Base-by-base conservation (phyloP, 768 basidiomycete genomes). In the Mycena amicta region DNA sequence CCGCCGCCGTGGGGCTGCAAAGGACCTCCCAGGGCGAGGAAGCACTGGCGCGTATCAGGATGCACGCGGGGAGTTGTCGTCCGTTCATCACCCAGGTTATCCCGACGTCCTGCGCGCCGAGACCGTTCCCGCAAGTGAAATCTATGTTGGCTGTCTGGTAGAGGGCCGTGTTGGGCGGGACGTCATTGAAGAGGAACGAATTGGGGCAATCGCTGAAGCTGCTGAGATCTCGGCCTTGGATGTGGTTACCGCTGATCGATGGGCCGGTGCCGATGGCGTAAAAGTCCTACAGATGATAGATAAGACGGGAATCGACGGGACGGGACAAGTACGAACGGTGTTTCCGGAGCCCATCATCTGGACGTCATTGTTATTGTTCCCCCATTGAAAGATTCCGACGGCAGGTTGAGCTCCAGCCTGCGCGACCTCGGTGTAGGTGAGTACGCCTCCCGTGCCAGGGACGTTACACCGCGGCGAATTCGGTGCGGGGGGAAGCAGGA, bases 271-370 rank as follows among this genome's bases (percentile, higher is more conserved):
- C 58, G 2, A 59, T 31, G 3, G 58, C 52, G 39, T 47, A 59
- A 18, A 37, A 22, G 29, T 54, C 53, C 58, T 59, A 18, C 2
- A 3, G 4, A 45, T 8, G 18, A 8, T 18, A 25, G 29, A 18
- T n/a, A 4, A 3, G 3, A 45, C n/a, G 20, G 12, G 5, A n/a
- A 3, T 1, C 33, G 18, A 37, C 11, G 8, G 33, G 18, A 8
- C 8, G 18, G 8, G 18, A 37, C 28, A 46, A 12, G 3, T 5
- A 28, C 51, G 12, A 5, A 53, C 57, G 20, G 52, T 27, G n/a
- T 49, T 53, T 4, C 57, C 57, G 6, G 57, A 52, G 4, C 57
- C 57, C 57, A 59, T 59, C 26, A 47, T 53, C 37, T 39, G 40
- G 2, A 53, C 31, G 6, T 37, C 18, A n/a, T 11, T 49, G 27